A percentile compares a stretch with the other conserved stretches of the same genome.
Conservation (phyloP, 176 grass and related monocot species). For the Oryza glumipatula region DNA sequence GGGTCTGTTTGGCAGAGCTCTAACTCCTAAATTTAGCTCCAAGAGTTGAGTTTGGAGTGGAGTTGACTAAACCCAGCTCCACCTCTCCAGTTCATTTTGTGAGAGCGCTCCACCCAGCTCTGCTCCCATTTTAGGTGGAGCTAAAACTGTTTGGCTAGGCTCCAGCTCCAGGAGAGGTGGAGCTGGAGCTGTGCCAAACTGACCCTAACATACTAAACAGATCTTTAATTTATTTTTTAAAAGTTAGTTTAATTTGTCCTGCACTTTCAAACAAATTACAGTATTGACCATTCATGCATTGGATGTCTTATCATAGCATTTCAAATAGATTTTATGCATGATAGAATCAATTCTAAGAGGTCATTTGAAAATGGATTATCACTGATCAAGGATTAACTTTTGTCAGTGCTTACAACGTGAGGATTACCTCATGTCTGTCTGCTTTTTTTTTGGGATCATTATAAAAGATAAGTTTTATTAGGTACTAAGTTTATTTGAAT, state of each 20-base stretch:
- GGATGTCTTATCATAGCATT: neutral
- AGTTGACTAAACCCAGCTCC: too few species aligned
- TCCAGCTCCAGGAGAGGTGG: too few species aligned
- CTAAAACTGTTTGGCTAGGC: too few species aligned
- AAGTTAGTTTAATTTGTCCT: neutral
- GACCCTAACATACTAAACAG: neutral
- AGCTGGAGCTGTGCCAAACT: too few species aligned
- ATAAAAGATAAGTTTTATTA: neutral
- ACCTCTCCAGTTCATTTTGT: too few species aligned
- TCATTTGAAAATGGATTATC: neutral
- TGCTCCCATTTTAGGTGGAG: too few species aligned
- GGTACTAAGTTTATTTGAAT: slow-evolving; percentile 4
- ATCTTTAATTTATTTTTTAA: neutral
- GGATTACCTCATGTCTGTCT: neutral
- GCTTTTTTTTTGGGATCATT: neutral
- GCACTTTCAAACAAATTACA: neutral
- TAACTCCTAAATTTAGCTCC: too few species aligned
- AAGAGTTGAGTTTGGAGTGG: too few species aligned
- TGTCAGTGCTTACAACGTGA: neutral
- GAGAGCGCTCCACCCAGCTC: too few species aligned
- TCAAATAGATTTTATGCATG: neutral
- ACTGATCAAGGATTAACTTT: neutral
- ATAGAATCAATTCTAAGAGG: neutral
- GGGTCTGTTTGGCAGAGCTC: too few species aligned
- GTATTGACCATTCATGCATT: neutral